Evolutionary conservation across 345 rosid species (phyloP), one percentile per base, ranked within the genome.

Genomic region (Combretum micranthum): DNA sequence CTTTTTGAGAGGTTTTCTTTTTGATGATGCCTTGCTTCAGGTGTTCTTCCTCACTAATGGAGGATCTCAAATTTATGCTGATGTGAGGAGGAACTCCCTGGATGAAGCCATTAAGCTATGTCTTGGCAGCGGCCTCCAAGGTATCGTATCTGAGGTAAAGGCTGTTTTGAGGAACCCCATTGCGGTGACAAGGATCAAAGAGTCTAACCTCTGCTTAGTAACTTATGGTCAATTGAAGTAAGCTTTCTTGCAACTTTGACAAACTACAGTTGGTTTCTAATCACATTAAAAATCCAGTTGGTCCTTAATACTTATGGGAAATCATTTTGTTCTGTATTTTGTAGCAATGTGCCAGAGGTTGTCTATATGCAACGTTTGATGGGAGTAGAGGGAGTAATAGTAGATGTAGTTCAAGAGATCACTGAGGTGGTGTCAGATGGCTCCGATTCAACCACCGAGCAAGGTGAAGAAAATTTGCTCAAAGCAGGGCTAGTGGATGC

Each of bases 91-190:
- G 71, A 89, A 89, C 68, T 87, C 97, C 0, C 62, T 89, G 44
- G 99, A 82, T 68, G 99, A 83, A 73, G 99, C 97, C 22, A 68
- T 85, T 13, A 83, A 83, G 59, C 71, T 93, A n/a, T 87, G 96
- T 55, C 20, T 73, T 25, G 84, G 77, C 43, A 86, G 96, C 37
- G 87, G 80, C 21, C 62, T 93, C 56, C 81, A 85, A 56, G 96
- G 95, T 42, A 83, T 89, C 69, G 92, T 89, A 32, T 87, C 95
- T 9, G 92, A 94, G 71, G 89, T 84, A 2, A 94, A 74, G 64
- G 97, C 87, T 7, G 73, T 93, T 10, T 81, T 90, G 56, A 70
- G 77, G 63, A 87, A 89, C 64, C 99, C 97, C 10, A 67, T 72
- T 46, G 83, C 92, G 26, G 79, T 93, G 12, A 26, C 73, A 50